phyloP scores from a whole-genome alignment of 768 basidiomycete species.

The Sistotremastrum suecicum region DNA sequence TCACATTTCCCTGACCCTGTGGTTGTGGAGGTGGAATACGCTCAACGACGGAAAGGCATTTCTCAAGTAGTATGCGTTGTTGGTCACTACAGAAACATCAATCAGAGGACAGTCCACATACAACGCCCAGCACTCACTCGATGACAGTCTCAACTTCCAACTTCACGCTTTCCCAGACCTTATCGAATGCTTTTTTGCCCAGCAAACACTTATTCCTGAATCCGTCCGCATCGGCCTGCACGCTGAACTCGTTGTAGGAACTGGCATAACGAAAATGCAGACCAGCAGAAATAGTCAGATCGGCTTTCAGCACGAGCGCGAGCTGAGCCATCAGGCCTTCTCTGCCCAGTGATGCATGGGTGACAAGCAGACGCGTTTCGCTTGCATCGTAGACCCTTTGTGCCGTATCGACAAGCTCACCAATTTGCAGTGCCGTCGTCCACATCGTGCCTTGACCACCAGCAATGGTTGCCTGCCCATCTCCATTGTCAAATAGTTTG shows the following conservation, averaged over 20 bases:
- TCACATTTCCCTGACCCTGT: slow-evolving; percentile 28
- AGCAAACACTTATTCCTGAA: slow-evolving; percentile 67
- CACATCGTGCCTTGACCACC: slow-evolving; percentile 98
- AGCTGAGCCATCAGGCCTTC: slow-evolving; percentile 90
- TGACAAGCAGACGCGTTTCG: slow-evolving; percentile 88
- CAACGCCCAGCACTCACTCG: slow-evolving; percentile 29
- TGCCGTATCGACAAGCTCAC: slow-evolving; percentile 95
- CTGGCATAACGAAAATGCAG: slow-evolving; percentile 96
- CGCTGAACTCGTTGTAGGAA: slow-evolving; percentile 94
- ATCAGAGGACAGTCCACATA: background rate
- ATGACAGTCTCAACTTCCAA: slow-evolving; percentile 81
- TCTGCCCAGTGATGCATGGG: slow-evolving; percentile 83
- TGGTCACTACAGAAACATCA: slow-evolving; percentile 33
- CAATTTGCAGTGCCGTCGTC: slow-evolving; percentile 94
- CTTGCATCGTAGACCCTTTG: slow-evolving; percentile 85
- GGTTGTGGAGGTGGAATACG: slow-evolving; percentile 51
- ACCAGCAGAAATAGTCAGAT: slow-evolving; percentile 86
- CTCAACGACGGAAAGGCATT: slow-evolving; percentile 74
- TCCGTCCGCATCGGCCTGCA: slow-evolving; percentile 78
- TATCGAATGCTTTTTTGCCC: slow-evolving; percentile 74
- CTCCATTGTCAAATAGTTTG: slow-evolving; percentile 91
- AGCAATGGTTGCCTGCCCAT: slow-evolving; percentile 91
- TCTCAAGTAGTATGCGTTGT: slow-evolving; percentile 78
- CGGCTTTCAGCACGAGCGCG: slow-evolving; percentile 81
- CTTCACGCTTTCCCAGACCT: slow-evolving; percentile 93